phyloP scores from a whole-genome alignment of 176 grass and related monocot genomes.

The Musa beccarii region DNA sequence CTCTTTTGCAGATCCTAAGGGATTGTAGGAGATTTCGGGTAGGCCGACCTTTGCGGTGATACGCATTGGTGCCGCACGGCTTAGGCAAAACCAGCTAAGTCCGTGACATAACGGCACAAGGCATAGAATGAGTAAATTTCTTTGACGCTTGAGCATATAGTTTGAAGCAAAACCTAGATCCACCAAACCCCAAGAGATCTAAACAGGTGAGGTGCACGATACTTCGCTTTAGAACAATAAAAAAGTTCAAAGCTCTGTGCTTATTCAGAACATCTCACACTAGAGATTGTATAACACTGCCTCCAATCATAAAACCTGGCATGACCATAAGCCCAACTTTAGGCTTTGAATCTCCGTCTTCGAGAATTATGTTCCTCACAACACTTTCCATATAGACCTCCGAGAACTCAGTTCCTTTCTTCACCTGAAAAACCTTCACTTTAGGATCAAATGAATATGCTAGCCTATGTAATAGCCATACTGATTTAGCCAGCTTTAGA shows the following conservation, averaged over 20 bases:
- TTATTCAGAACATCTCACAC: slow-evolving; percentile 5
- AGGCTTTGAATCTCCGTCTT: neutral
- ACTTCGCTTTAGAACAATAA: neutral
- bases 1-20: too few species aligned
- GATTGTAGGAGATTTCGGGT: too few species aligned
- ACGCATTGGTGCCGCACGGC: too few species aligned
- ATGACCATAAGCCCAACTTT: slow-evolving; percentile 9
- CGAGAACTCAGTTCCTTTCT: neutral
- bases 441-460: neutral
- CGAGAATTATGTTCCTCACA: neutral
- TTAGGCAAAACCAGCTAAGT: too few species aligned
- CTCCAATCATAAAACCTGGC: slow-evolving; percentile 10
- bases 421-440: slow-evolving; percentile 3
- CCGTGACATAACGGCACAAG: too few species aligned
- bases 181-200: neutral
- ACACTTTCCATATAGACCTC: slow-evolving; percentile 16
- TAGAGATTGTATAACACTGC: neutral
- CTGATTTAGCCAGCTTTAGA: neutral
- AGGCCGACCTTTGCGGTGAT: too few species aligned
- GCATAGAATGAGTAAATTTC: neutral
- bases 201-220: neutral
- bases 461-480: neutral
- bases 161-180: neutral
- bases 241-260: neutral
- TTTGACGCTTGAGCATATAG: neutral